Conservation (phyloP, 768 basidiomycete genomes). For the Boletellus sp. region DNA sequence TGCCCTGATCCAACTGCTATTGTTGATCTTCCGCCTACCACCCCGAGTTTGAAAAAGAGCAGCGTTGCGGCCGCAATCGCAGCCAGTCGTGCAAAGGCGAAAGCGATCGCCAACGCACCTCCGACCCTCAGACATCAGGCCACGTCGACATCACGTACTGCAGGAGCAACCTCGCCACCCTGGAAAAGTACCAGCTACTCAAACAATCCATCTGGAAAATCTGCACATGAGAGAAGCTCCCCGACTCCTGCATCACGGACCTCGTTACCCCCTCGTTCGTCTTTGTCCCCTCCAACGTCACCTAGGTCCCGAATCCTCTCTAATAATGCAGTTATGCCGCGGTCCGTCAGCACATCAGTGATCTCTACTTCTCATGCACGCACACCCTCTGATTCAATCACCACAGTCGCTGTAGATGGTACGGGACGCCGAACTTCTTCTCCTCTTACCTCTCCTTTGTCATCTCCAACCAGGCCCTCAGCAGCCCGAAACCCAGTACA, state of each 20-base stretch:
- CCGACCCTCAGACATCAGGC: conserved; percentile 80
- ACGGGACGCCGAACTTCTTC: conserved; percentile 47
- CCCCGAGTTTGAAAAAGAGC: conserved; percentile 66
- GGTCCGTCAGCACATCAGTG: conserved; percentile 41
- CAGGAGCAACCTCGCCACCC: conserved; percentile 41
- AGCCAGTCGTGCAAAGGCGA: conserved; percentile 85
- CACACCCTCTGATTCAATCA: conserved; percentile 40
- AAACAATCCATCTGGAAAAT: conserved; percentile 40
- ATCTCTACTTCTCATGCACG: conserved; percentile 38
- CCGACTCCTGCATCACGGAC: conserved; percentile 40
- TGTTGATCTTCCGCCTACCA: conserved; percentile 44
- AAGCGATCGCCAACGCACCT: conserved; percentile 76
- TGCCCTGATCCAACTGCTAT: conserved; percentile 59
- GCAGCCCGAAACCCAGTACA: conserved; percentile 40
- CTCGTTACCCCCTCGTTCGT: conserved; percentile 45
- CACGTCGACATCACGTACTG: conserved; percentile 62
- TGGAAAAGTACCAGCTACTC: conserved; percentile 40
- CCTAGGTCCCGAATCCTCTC: conserved; percentile 42
- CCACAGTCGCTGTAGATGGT: conserved; percentile 22
- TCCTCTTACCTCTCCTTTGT: conserved; percentile 35
- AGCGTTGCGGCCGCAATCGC: conserved; percentile 86
- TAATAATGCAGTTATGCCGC: conserved; percentile 33
- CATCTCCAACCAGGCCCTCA: conserved; percentile 32
- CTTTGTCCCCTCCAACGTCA: conserved; percentile 45
- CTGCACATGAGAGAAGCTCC: conserved; percentile 38